Percentiles rank a stretch among this genome's conserved stretches.
These are phyloP conservation scores for Tulasnella sp. DNA, from an alignment of 768 basidiomycete species.

Conservation along the genomic window DNA sequence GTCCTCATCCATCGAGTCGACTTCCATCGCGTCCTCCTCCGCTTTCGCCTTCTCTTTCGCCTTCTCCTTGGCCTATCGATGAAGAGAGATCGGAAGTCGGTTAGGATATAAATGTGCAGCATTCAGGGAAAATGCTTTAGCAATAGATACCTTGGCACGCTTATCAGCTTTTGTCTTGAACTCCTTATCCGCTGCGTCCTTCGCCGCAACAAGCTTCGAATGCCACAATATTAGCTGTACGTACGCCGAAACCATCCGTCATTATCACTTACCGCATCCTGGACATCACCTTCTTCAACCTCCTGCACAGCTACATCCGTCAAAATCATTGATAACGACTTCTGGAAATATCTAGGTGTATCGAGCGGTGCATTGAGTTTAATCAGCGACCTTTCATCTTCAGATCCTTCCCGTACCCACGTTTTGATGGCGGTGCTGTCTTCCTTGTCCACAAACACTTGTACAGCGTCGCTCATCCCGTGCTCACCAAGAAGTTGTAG, in stretches of 20 bases:
- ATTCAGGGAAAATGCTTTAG: constrained; percentile 27
- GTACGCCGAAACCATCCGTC: background rate
- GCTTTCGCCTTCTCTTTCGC: constrained; percentile 40
- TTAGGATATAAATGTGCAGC: constrained; percentile 31
- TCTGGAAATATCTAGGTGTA: constrained; percentile 51
- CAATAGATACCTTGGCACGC: constrained; percentile 45
- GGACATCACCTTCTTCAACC: constrained; percentile 64
- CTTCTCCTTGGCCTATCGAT: constrained; percentile 36
- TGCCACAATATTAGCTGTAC: background rate
- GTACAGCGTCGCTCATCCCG: constrained; percentile 89
- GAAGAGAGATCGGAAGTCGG: background rate
- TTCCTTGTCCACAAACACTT: constrained; percentile 95
- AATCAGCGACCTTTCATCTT: background rate
- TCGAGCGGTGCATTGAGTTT: too few species aligned
- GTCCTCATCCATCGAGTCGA: constrained; percentile 69
- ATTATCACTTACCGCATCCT: constrained; percentile 49
- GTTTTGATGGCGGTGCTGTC: constrained; percentile 83
- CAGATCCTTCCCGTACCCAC: constrained; percentile 38
- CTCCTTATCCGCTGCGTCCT: constrained; percentile 44
- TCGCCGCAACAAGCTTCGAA: constrained; percentile 43
- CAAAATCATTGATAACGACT: constrained; percentile 49
- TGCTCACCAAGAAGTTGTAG: constrained; percentile 81
- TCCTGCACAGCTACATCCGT: constrained; percentile 56
- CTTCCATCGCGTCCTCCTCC: constrained; percentile 39
- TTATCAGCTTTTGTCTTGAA: constrained; percentile 34